These are phyloP conservation scores for Favolaschia claudopus DNA, from an alignment of 768 basidiomycete genomes.

Conservation along the genomic window DNA sequence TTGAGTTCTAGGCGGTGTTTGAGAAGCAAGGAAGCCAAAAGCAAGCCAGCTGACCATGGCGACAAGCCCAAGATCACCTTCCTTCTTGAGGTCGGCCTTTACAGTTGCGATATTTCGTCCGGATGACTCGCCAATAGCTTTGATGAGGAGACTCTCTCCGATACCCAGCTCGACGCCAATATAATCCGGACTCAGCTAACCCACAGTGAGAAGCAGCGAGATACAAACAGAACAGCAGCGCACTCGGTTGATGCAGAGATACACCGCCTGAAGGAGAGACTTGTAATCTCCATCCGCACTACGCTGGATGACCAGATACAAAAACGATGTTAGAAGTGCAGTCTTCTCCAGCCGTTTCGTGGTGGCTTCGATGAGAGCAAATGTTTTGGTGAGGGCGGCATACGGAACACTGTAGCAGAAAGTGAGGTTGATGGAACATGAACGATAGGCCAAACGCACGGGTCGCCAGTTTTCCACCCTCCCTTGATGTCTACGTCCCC, in stretches of 20 bases:
- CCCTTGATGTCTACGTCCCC: constrained; percentile 79
- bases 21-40: too few species aligned
- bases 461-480: constrained; percentile 84
- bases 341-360: constrained; percentile 96
- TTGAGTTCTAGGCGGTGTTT: constrained; percentile 93
- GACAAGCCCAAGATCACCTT: constrained; percentile 94
- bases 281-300: constrained; percentile 77
- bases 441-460: constrained; percentile 58
- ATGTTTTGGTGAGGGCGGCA: constrained; percentile 88
- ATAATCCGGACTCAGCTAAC: constrained; percentile 92
- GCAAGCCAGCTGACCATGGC: constrained; percentile 74
- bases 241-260: constrained; percentile 96
- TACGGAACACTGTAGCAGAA: constrained; percentile 80
- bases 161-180: constrained; percentile 95
- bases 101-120: constrained; percentile 85
- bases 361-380: constrained; percentile 89
- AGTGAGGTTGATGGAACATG: background rate
- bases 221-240: constrained; percentile 30
- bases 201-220: constrained; percentile 8
- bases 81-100: constrained; percentile 92
- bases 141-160: constrained; percentile 92
- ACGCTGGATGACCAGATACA: constrained; percentile 88
- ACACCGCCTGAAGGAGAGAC: constrained; percentile 87
- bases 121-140: constrained; percentile 94
- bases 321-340: constrained; percentile 85